phyloP scores from a whole-genome alignment of 352 stramenopile genomes.

The Pythium chondricola region DNA sequence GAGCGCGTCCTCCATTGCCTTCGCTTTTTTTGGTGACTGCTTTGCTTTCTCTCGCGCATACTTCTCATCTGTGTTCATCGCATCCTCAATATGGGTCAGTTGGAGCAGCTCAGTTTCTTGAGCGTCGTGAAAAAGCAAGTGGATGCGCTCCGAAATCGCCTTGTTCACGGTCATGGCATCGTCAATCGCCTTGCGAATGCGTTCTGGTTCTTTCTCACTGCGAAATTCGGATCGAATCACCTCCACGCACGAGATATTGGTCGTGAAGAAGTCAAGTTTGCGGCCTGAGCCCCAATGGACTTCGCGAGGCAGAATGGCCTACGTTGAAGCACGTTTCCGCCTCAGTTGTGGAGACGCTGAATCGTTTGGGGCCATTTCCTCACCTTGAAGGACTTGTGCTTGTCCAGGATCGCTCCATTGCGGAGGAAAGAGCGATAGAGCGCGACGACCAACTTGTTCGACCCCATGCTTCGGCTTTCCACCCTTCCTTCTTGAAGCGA shows the following conservation, averaged over 20 bases:
- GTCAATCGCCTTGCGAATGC: conserved; percentile 40
- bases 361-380: too few species aligned
- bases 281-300: conserved; percentile 45
- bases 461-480: conserved; percentile 26
- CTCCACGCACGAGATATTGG: conserved; percentile 41
- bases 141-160: conserved; percentile 52
- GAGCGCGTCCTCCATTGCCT: conserved; percentile 39
- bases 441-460: conserved; percentile 46
- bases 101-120: conserved; percentile 32
- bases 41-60: conserved; percentile 37
- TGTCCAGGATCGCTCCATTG: conserved; percentile 59
- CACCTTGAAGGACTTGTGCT: conserved; percentile 56
- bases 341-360: too few species aligned
- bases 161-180: conserved; percentile 64
- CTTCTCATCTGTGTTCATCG: conserved; percentile 42
- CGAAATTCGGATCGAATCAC: conserved; percentile 53
- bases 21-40: conserved; percentile 14
- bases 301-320: conserved; percentile 58
- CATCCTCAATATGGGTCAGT: conserved; percentile 22
- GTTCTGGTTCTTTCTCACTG: not conserved
- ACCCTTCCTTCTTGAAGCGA: conserved; percentile 1
- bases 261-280: conserved; percentile 59
- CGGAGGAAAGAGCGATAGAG: conserved; percentile 68
- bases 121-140: conserved; percentile 50
- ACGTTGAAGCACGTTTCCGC: too few species aligned